Evolutionary conservation across 176 grass and related monocot species (phyloP).

Genomic region (Triticum dicoccoides): DNA sequence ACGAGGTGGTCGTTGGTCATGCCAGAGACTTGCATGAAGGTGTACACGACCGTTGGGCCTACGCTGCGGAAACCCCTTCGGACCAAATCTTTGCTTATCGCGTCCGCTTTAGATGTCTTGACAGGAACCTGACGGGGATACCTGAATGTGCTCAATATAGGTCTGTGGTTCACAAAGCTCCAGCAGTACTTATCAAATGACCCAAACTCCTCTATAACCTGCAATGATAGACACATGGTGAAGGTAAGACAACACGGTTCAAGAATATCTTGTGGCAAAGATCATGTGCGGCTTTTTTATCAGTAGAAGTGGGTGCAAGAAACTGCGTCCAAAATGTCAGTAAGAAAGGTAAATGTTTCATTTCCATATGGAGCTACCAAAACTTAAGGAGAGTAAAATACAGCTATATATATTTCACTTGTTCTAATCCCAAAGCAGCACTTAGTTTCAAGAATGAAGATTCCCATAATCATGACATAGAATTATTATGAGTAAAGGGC

Average conservation of each 20-base stretch:
- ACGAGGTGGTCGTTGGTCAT: constrained; percentile 93
- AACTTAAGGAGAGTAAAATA: not conserved
- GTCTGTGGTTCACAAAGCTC: constrained; percentile 84
- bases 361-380: not conserved
- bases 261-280: not conserved
- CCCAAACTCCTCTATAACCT: constrained; percentile 80
- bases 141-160: constrained; percentile 82
- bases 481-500: not conserved
- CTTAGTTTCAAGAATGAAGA: not conserved
- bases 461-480: not conserved
- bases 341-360: not conserved
- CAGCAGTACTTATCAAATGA: constrained; percentile 94
- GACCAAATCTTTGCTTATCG: constrained; percentile 94
- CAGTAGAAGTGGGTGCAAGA: not conserved
- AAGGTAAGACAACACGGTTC: not conserved
- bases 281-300: not conserved
- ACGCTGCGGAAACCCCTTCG: constrained; percentile 84
- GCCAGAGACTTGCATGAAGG: constrained; percentile 91
- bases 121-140: constrained; percentile 85
- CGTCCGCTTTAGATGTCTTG: constrained; percentile 83
- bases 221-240: not conserved
- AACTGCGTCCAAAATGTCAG: not conserved
- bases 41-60: constrained; percentile 82
- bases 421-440: not conserved
- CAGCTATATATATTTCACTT: not conserved